These are phyloP conservation scores for Thermothelomyces thermophilus DNA, from an alignment of 2,329 filamentous ascomycete genomes.

Conservation along the genomic window DNA sequence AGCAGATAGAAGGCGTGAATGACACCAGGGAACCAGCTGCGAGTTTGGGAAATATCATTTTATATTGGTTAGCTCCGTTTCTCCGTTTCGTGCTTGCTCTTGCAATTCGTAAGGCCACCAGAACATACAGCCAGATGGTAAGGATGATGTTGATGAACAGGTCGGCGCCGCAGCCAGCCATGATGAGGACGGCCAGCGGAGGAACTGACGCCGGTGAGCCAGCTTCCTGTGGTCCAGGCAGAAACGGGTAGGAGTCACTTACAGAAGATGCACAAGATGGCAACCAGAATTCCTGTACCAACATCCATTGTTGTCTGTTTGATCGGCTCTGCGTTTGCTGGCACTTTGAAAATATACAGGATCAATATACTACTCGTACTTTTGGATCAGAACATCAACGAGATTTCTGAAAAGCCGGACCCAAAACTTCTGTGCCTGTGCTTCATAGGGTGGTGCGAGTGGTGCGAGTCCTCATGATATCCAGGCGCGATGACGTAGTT, in stretches of 20 bases:
- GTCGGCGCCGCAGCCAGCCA: constrained; percentile 60
- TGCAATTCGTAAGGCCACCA: background rate
- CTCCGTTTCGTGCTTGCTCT: background rate
- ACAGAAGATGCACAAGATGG: constrained; percentile 50
- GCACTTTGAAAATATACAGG: too few relatives aligned
- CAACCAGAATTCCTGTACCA: constrained; percentile 41
- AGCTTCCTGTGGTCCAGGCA: constrained; percentile 15
- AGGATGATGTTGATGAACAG: constrained; percentile 61
- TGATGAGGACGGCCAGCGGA: constrained; percentile 56
- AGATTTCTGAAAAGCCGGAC: too few relatives aligned
- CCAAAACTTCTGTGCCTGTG: too few relatives aligned
- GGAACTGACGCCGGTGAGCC: constrained; percentile 44
- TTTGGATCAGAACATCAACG: too few relatives aligned
- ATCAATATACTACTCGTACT: too few relatives aligned
- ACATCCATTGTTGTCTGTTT: constrained; percentile 39
- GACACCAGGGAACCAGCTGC: constrained; percentile 67
- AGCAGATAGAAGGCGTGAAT: constrained; percentile 76
- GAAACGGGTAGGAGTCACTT: constrained; percentile 10
- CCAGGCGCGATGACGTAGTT: constrained; percentile 7
- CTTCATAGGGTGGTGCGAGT: too few relatives aligned
- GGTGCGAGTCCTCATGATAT: too few relatives aligned
- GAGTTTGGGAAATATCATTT: too few relatives aligned
- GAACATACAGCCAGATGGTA: constrained; percentile 53
- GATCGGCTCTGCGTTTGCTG: background rate
- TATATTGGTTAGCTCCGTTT: background rate